Percentiles rank a stretch among this genome's conserved stretches.
Evolutionary conservation across 129 eudicot genomes (phyloP).

Genomic region (Artemisia annua): DNA sequence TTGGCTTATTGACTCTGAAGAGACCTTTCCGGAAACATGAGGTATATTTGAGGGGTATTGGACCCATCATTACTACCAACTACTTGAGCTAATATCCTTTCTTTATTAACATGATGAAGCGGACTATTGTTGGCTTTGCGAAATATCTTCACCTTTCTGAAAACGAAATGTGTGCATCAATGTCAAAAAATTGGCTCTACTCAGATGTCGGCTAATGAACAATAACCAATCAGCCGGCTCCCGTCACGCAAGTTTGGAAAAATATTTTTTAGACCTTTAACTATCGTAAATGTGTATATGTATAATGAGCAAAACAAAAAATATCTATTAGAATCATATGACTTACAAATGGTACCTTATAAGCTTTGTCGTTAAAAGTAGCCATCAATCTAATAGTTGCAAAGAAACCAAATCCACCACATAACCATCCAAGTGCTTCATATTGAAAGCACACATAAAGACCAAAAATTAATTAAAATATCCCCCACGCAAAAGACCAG

Average conservation of each 20-base stretch:
- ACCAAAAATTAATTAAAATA: not conserved
- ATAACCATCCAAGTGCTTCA: conserved; percentile 92
- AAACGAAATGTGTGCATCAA: not conserved
- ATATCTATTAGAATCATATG: not conserved
- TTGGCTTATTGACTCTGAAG: too few relatives aligned
- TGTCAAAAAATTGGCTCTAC: not conserved
- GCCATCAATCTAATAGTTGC: conserved; percentile 74
- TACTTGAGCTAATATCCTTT: conserved; percentile 24
- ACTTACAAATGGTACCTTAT: conserved; percentile 86
- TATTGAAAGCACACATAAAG: conserved; percentile 45
- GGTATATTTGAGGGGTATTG: conserved; percentile 29
- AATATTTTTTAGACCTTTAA: too few relatives aligned
- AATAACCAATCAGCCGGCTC: not conserved
- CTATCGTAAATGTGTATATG: too few relatives aligned
- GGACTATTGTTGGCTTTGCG: conserved; percentile 45
- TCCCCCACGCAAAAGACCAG: not conserved
- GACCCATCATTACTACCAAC: conserved; percentile 34
- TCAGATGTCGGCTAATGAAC: conserved; percentile 17
- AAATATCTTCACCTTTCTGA: conserved; percentile 75
- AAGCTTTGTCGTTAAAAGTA: conserved; percentile 83
- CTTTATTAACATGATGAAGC: conserved; percentile 20
- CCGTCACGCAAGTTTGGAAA: conserved; percentile 22
- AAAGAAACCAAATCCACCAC: conserved; percentile 85
- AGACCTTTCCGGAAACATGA: too few relatives aligned
- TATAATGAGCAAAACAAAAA: not conserved